Conservation (phyloP, 805 yeast genomes). For the Pachysolen tannophilus region DNA sequence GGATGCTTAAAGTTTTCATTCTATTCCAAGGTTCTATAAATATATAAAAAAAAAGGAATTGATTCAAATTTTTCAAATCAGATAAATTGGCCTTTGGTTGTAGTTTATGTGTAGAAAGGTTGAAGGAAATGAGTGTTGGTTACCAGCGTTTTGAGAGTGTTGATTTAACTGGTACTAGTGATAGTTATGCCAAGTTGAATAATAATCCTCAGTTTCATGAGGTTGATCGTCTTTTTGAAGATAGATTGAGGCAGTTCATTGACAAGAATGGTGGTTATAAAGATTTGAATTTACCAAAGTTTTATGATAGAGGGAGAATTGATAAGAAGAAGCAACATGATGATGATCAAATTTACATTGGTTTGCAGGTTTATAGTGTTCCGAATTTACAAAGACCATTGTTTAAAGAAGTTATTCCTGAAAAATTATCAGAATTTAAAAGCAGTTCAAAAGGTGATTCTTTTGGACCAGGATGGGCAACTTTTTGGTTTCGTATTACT, state of each 20-base stretch:
- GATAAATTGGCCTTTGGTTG: too few relatives aligned
- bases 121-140: too few relatives aligned
- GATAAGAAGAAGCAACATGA: slow-evolving; percentile 27
- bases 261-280: slow-evolving; percentile 67
- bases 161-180: too few relatives aligned
- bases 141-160: too few relatives aligned
- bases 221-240: slow-evolving; percentile 63
- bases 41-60: too few relatives aligned
- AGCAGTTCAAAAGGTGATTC: slow-evolving; percentile 60
- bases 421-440: slow-evolving; percentile 38
- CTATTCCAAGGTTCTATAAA: too few relatives aligned
- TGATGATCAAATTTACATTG: slow-evolving; percentile 29
- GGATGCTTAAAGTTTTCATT: too few relatives aligned
- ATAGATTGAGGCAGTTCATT: slow-evolving; percentile 68
- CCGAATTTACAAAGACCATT: slow-evolving; percentile 62
- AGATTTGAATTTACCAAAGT: slow-evolving; percentile 70
- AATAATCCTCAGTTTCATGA: slow-evolving; percentile 64
- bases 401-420: slow-evolving; percentile 49
- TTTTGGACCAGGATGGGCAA: slow-evolving; percentile 95
- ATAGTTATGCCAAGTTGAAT: slow-evolving; percentile 32
- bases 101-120: too few relatives aligned
- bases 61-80: too few relatives aligned
- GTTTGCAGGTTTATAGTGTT: slow-evolving; percentile 62
- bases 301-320: slow-evolving; percentile 56
- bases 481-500: slow-evolving; percentile 82